Evolutionary conservation across 768 basidiomycete species (phyloP), one percentile per base, ranked within the genome.

Genomic region (Lentinula boryana): DNA sequence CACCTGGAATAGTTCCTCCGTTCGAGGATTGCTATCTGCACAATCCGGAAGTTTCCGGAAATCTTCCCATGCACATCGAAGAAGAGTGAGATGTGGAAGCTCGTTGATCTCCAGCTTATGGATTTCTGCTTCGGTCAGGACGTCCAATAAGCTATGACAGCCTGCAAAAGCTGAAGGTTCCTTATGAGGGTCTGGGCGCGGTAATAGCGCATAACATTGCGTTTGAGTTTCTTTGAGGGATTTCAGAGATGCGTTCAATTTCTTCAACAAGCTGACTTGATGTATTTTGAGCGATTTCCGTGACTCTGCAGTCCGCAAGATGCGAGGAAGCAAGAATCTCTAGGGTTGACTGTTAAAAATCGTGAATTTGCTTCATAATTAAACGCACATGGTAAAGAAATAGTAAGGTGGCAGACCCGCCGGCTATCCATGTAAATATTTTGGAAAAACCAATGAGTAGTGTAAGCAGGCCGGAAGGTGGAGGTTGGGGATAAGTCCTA

Each of bases 291-390:
- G 71, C 7, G 87, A 81, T 58, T 76, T 77, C 35, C 89, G 84
- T 8, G 90, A 89, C 32, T 81, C 69, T 31, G 78, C 78, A 1
- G 87, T 84, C 52, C 75, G 79, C 1, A 80, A 70, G 10, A 93
- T 79, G 35, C 83, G 83, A 4, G 90, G 90, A 27, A 90, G 80
- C 23, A 93, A 74, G 66, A 85, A 84, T 38, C 84, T 82, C 90
- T 92, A 62, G 3, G 63, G n/a, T 16, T 13, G 44, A 6, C 23
- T 43, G 67, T 59, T 9, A 23, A 2, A 23, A 48, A 23, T 6
- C 3, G 21, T 48, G 21, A 18, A 8, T 21, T 48, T 23, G 43
- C 43, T n/a, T 21, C 10, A 48, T 10, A 64, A 35, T 21, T 62
- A 31, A 36, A 73, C 86, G 63, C 66, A 91, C 89, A 64, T 88